phyloP scores from a whole-genome alignment of 495 filamentous ascomycete species.

The Cenococcum geophilum region DNA sequence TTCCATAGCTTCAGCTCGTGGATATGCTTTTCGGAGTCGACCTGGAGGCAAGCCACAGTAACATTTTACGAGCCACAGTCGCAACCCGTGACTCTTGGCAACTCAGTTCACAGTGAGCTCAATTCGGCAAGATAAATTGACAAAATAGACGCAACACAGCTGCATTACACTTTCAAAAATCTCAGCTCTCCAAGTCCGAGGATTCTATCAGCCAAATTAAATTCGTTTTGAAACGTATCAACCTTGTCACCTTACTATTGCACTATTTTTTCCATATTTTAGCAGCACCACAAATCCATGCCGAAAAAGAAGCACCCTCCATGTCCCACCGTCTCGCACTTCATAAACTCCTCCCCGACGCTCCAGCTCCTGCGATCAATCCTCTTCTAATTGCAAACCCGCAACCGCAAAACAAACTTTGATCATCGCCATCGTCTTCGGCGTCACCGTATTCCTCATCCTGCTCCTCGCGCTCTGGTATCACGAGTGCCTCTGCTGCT shows the following conservation, averaged over 20 bases:
- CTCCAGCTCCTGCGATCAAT: no score
- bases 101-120: no score
- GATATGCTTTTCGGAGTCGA: not conserved
- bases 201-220: not conserved
- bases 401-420: not conserved
- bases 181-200: not conserved
- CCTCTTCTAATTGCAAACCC: not conserved
- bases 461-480: not conserved
- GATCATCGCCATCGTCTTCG: not conserved
- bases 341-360: not conserved
- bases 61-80: not conserved
- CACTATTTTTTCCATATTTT: not conserved
- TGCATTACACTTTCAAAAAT: not conserved
- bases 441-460: not conserved
- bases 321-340: not conserved
- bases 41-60: not conserved
- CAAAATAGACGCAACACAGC: no score
- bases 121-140: no score
- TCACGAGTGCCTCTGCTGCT: not conserved
- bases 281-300: no score
- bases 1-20: not conserved
- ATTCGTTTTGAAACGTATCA: not conserved
- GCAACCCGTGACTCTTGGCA: no score
- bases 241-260: not conserved
- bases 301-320: not conserved